Conservation (phyloP, 2,329 filamentous ascomycete genomes). For the Hypoxylon sp. region DNA sequence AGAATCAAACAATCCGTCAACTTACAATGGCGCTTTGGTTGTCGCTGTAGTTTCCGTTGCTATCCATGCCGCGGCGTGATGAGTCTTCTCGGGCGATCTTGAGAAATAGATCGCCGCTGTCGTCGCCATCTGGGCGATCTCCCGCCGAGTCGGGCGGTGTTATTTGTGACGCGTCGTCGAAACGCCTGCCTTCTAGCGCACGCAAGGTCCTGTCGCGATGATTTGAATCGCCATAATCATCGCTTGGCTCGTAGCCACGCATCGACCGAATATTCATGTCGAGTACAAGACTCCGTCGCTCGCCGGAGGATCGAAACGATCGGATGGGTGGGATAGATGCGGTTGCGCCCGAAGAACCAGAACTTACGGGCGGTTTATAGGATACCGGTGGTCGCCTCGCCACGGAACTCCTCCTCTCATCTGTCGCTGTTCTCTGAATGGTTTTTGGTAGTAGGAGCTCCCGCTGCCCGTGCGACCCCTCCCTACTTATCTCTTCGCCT, state of each 20-base stretch:
- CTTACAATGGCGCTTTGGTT: constrained; percentile 64
- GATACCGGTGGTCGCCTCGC: constrained; percentile 66
- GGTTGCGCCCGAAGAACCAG: constrained; percentile 52
- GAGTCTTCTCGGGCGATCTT: constrained; percentile 71
- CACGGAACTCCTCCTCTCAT: constrained; percentile 64
- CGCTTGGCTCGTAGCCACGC: constrained; percentile 62
- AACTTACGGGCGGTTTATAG: constrained; percentile 61
- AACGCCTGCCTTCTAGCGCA: constrained; percentile 64
- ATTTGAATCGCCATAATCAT: constrained; percentile 60
- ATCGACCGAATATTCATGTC: constrained; percentile 66
- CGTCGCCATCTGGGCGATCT: constrained; percentile 63
- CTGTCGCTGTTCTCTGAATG: constrained; percentile 59
- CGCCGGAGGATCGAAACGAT: constrained; percentile 69
- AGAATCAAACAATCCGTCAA: constrained; percentile 46
- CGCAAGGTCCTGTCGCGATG: constrained; percentile 67
- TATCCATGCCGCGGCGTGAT: constrained; percentile 57
- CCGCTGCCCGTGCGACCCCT: constrained; percentile 61
- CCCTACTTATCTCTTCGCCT: constrained; percentile 54
- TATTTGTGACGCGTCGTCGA: constrained; percentile 58
- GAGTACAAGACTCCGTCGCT: constrained; percentile 67
- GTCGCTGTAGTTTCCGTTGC: constrained; percentile 54
- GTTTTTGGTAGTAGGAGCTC: constrained; percentile 65
- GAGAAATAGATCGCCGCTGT: constrained; percentile 72
- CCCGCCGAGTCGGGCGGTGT: constrained; percentile 60
- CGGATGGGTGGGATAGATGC: constrained; percentile 68